Evolutionary conservation across 495 filamentous ascomycete genomes (phyloP), one percentile per base, ranked within the genome.

Genomic region (Daldinia loculata): DNA sequence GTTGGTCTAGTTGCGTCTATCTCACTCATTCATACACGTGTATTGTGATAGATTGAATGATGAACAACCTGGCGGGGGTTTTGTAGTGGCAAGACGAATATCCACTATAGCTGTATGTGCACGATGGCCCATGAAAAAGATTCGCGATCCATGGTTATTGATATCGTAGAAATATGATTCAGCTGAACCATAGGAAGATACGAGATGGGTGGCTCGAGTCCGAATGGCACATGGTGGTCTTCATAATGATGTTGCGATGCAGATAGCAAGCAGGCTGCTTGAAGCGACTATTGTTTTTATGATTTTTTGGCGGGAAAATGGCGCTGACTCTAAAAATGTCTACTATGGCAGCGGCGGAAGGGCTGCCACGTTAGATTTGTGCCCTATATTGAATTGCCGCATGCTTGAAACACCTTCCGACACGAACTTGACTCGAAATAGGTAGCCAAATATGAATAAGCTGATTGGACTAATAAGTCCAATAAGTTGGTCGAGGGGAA

Each of bases 11-110:
- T 56, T 66, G 66, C 61, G 61, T 53, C 66, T 53, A 39, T 68
- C 52, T 39, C 27, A 52, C 41, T 68, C 65, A 58, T 53, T 59
- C 34, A 73, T 66, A 69, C 70, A 69, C 66, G 66, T 73, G 70
- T 73, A 73, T 57, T 59, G 43, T 41, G 45, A 39, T 66, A 66
- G 53, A 66, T 58, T 65, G 70, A 61, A 53, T 32, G 56, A 66
- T 17, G 36, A 59, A 11, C 50, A 69, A 66, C 41, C 50, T 32
- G n/a, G 65, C 66, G 70, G 70, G 29, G 70, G 53, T 56, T 66
- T 24, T 0, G 53, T 32, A 58, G 50, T 41, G 65, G 24, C 29
- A 36, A 56, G 26, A 29, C 12, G 41, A 61, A 63, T 41, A 39
- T 38, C 65, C 66, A 69, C 55, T 45, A 27, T 17, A 58, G 55